Evolutionary conservation across 371 early-diverging fungal genomes (phyloP), one percentile per base, ranked within the genome.

Genomic region (Lichtheimia ornata): DNA sequence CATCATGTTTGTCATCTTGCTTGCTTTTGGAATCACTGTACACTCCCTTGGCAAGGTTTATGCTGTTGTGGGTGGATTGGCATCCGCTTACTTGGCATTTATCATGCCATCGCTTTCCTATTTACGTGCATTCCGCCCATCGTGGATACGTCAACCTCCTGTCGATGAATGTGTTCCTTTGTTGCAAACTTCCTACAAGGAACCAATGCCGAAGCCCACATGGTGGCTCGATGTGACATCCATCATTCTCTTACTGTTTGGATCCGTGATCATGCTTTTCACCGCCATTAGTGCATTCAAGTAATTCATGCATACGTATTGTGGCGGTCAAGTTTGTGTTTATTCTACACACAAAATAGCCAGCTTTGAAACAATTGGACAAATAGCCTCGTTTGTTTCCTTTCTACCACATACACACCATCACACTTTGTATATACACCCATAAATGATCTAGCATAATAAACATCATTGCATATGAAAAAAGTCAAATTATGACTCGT

Each of bases 21-120:
- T 82, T 6, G 44, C 59, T 9, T 51, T 81, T 18, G 86, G 86
- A 4, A 69, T 79, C 25, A 68, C 63, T 3, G 63, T 85, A 7
- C 60, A 69, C 4, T 76, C 79, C 7, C 70, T 86, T 2, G 85
- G 87, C 20, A 75, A 81, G 49, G 72, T 84, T 11, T 84, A 83
- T 63, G 75, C 83, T 12, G 53, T 84, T 20, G 75, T 84, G 41
- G 87, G 87, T 61, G 85, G 84, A 1, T 66, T 86, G 44, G 79
- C 84, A 7, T 76, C 79, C 0, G 77, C 85, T 0, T 81, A 68
- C 56, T 58, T 86, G 30, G 85, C 87, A 4, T 86, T 85, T 49
- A 81, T 85, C 47, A 61, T 85, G n/a, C 87, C 87, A 1, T 80
- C 77, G 3, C 41, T 66, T 20, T 72, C 80, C 18, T 86, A 82